Evolutionary conservation across 495 filamentous ascomycete genomes (phyloP).

Genomic region (Amniculicola lignicola): DNA sequence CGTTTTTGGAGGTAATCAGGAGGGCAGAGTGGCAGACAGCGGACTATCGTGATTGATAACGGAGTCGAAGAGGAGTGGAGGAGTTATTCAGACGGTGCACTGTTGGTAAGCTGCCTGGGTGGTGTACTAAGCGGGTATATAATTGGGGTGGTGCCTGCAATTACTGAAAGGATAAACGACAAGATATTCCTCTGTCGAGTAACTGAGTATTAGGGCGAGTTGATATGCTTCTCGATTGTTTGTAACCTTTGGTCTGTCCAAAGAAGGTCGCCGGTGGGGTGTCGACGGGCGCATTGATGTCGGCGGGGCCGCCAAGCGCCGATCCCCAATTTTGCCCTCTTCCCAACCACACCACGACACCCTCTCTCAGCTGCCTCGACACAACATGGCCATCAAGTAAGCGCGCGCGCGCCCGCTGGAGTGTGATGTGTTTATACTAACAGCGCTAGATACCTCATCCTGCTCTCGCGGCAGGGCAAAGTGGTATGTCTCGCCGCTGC

Average conservation of each 20-base stretch:
- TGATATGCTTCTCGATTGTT: too few relatives aligned
- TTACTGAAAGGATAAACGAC: too few relatives aligned
- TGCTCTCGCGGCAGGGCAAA: slow-evolving; percentile 97
- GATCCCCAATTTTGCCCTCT: slow-evolving; percentile 3
- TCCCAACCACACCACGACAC: not conserved
- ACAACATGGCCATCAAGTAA: slow-evolving; percentile 63
- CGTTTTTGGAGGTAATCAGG: too few relatives aligned
- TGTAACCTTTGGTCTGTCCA: not conserved
- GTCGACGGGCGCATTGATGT: slow-evolving; percentile 9
- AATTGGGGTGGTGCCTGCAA: too few relatives aligned
- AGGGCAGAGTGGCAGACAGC: too few relatives aligned
- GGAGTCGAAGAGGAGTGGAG: too few relatives aligned
- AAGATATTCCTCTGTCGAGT: too few relatives aligned
- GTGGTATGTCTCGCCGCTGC: slow-evolving; percentile 67
- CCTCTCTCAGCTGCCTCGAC: slow-evolving; percentile 9
- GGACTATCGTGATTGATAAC: too few relatives aligned
- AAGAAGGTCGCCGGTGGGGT: not conserved
- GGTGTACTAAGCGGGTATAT: too few relatives aligned
- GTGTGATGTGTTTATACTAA: not conserved
- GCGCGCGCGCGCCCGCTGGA: slow-evolving; percentile 14
- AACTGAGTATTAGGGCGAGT: too few relatives aligned
- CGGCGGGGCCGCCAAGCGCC: slow-evolving; percentile 11
- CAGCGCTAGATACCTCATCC: slow-evolving; percentile 79
- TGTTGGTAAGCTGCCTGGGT: too few relatives aligned
- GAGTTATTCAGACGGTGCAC: too few relatives aligned